Percentiles rank a stretch among this genome's conserved stretches.
These are phyloP conservation scores for Cytospora leucostoma DNA, from an alignment of 2,329 filamentous ascomycete species.

Conservation along the genomic window DNA sequence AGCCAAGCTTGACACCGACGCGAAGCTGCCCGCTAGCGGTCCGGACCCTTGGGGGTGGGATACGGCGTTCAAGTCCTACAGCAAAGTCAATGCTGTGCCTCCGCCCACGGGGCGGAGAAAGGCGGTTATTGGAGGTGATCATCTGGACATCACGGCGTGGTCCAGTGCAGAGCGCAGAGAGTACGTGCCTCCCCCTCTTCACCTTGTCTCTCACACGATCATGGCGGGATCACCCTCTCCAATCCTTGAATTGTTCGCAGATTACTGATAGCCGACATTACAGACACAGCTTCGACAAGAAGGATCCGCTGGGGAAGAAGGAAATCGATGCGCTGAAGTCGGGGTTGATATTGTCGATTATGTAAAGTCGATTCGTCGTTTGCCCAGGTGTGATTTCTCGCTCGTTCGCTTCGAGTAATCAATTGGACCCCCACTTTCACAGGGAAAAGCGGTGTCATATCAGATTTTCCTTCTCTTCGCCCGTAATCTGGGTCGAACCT, in stretches of 20 bases:
- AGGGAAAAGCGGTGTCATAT: too few species aligned
- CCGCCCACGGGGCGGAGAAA: not conserved
- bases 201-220: too few species aligned
- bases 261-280: not conserved
- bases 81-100: conserved; percentile 23
- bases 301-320: conserved; percentile 40
- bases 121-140: conserved; percentile 41
- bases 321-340: conserved; percentile 41
- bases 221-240: too few species aligned
- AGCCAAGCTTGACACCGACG: conserved; percentile 26
- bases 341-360: conserved; percentile 36
- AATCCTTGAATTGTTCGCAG: not conserved
- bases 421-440: too few species aligned
- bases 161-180: conserved; percentile 38
- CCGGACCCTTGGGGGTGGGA: conserved; percentile 35
- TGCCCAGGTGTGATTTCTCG: not conserved
- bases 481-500: too few species aligned
- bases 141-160: conserved; percentile 41
- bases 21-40: conserved; percentile 31
- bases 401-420: not conserved
- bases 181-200: not conserved
- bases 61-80: conserved; percentile 32
- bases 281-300: conserved; percentile 35
- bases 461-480: too few species aligned
- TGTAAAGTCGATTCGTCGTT: conserved; percentile 16